Evolutionary conservation across 192 early-diverging fungal genomes (phyloP).

Genomic region (Coemansia sp.): DNA sequence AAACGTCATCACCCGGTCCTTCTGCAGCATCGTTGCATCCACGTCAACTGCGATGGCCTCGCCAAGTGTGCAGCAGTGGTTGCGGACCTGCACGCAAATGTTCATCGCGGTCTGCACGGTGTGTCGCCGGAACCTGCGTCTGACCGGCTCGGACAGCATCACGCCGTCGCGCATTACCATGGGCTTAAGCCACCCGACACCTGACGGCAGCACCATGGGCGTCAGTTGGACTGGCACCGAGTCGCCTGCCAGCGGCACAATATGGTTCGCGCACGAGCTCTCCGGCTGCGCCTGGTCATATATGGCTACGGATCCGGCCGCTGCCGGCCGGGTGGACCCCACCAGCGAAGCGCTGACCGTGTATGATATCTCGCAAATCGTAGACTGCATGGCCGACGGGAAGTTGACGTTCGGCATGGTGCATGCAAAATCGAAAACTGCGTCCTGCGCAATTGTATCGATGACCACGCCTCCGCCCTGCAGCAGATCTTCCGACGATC

Average conservation of each 20-base stretch:
- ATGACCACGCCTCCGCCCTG: constrained; percentile 20
- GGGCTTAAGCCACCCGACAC: constrained; percentile 53
- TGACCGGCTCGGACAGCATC: constrained; percentile 28
- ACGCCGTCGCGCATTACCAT: constrained; percentile 51
- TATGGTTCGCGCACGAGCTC: constrained; percentile 26
- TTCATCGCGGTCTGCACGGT: constrained; percentile 47
- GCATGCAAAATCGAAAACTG: constrained; percentile 37
- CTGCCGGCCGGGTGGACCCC: constrained; percentile 8
- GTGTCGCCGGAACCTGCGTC: constrained; percentile 37
- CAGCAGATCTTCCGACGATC: constrained; percentile 31
- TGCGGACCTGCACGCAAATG: constrained; percentile 50
- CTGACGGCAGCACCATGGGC: constrained; percentile 42
- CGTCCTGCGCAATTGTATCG: constrained; percentile 23
- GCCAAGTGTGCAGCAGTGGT: constrained; percentile 53
- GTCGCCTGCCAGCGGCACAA: constrained; percentile 23
- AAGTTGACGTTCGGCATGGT: constrained; percentile 53
- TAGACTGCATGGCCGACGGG: constrained; percentile 46
- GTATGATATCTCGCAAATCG: constrained; percentile 47
- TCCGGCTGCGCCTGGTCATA: background rate
- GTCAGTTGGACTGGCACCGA: constrained; percentile 37
- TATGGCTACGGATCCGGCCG: background rate
- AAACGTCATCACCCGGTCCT: constrained; percentile 50
- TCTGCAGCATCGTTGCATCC: constrained; percentile 50
- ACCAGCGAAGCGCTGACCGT: constrained; percentile 31
- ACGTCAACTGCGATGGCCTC: constrained; percentile 47